Percentiles rank a stretch among this genome's conserved stretches.
Evolutionary conservation across 768 basidiomycete genomes (phyloP).

Genomic region (Mycena pura): DNA sequence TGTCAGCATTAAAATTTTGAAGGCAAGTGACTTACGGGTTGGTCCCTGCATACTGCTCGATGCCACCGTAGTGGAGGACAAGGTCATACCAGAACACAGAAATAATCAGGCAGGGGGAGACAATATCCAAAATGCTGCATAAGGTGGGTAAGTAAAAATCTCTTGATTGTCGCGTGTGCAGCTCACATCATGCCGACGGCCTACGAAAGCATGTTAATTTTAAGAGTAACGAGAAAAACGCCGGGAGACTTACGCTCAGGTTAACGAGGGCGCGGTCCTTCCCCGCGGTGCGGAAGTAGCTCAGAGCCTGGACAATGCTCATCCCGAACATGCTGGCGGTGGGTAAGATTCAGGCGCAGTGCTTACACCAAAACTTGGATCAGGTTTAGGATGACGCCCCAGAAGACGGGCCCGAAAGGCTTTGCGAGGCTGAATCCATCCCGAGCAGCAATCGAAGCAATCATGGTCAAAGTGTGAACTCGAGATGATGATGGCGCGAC

Average conservation of each 20-base stretch:
- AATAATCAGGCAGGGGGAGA: neutral
- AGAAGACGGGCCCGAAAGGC: conserved; percentile 12
- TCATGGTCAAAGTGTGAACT: neutral
- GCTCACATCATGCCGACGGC: conserved; percentile 13
- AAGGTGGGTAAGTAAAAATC: neutral
- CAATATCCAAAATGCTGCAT: conserved; percentile 10
- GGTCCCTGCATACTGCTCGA: neutral
- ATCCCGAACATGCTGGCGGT: conserved; percentile 1
- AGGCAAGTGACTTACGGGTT: neutral
- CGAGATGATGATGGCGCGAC: neutral
- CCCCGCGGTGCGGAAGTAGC: neutral
- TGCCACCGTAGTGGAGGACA: conserved; percentile 11
- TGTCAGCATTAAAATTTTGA: neutral
- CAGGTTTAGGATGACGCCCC: conserved; percentile 5
- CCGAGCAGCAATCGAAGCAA: neutral
- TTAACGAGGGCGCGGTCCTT: neutral
- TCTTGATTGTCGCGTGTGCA: too few relatives aligned
- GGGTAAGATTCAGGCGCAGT: neutral
- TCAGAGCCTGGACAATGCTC: conserved; percentile 3
- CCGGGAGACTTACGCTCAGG: neutral
- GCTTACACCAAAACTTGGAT: conserved; percentile 4
- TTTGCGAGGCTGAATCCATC: neutral
- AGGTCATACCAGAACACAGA: conserved; percentile 7
- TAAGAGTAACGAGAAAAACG: neutral
- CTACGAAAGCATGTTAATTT: neutral